Percentiles rank a stretch among this genome's conserved stretches.
Conservation (phyloP, 2,329 filamentous ascomycete species). For the Aspergillus aculeatus region DNA sequence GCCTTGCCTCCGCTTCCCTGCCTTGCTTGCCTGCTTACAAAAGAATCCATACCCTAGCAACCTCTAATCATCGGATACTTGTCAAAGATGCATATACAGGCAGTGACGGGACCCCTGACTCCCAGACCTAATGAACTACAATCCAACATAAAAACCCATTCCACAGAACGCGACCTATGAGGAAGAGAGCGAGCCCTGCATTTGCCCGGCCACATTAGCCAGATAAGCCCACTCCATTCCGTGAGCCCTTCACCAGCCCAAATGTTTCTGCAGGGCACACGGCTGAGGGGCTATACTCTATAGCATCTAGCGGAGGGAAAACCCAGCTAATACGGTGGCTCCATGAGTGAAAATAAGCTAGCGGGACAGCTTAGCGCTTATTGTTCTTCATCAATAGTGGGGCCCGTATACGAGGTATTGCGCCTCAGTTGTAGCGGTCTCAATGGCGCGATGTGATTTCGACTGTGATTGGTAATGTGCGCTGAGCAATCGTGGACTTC, state of each 20-base stretch:
- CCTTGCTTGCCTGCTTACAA: neutral
- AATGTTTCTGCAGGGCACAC: neutral
- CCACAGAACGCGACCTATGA: too few species aligned
- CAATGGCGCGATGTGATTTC: neutral
- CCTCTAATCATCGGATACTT: too few species aligned
- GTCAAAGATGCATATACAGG: too few species aligned
- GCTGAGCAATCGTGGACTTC: neutral
- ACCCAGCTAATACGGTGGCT: neutral
- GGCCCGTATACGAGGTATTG: neutral
- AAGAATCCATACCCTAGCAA: neutral
- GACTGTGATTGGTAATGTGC: neutral
- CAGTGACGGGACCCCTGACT: too few species aligned
- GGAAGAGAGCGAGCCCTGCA: too few species aligned
- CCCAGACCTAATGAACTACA: too few species aligned
- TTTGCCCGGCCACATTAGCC: neutral
- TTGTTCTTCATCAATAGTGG: neutral
- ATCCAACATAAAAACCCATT: too few species aligned
- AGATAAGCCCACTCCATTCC: neutral
- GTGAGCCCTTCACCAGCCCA: neutral
- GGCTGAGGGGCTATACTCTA: neutral
- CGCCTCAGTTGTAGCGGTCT: neutral
- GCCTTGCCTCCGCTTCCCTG: neutral
- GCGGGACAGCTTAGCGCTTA: neutral
- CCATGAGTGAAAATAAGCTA: neutral
- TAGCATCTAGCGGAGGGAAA: neutral